Conservation (phyloP, 2,329 filamentous ascomycete genomes). For the Alternaria dauci region DNA sequence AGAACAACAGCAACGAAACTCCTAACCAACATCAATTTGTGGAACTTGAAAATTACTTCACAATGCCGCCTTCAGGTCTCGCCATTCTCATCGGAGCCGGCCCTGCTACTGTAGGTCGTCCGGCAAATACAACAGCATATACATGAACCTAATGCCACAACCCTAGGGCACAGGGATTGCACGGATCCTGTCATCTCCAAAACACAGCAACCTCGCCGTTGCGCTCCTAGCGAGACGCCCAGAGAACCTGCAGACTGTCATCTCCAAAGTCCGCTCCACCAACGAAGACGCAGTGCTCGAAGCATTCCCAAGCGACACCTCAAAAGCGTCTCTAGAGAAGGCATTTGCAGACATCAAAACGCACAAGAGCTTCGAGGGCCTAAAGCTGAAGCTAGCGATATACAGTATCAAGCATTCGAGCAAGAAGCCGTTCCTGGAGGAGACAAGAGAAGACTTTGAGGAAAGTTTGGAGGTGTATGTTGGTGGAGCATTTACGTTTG, state of each 20-base stretch:
- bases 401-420: constrained; percentile 65
- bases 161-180: constrained; percentile 64
- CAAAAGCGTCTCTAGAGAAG: constrained; percentile 56
- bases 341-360: constrained; percentile 60
- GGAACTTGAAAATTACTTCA: not conserved
- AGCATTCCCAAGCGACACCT: constrained; percentile 62
- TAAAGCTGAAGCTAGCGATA: constrained; percentile 63
- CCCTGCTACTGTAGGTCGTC: constrained; percentile 39
- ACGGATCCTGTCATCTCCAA: constrained; percentile 60
- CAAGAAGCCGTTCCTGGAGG: constrained; percentile 64
- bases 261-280: constrained; percentile 53
- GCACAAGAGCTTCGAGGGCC: constrained; percentile 57
- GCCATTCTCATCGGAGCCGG: constrained; percentile 48
- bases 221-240: constrained; percentile 62
- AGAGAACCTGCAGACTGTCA: constrained; percentile 56
- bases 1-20: not conserved
- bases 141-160: not conserved
- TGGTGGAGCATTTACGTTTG: constrained; percentile 64
- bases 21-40: not conserved
- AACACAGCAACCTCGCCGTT: constrained; percentile 64
- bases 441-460: constrained; percentile 58
- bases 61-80: constrained; percentile 42
- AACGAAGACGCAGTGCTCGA: constrained; percentile 58
- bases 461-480: constrained; percentile 61
- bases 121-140: not conserved